Evolutionary conservation across 1,284 basidiomycete species (phyloP), one percentile per base, ranked within the genome.

Genomic region (Melampsora abietis-canadensis): DNA sequence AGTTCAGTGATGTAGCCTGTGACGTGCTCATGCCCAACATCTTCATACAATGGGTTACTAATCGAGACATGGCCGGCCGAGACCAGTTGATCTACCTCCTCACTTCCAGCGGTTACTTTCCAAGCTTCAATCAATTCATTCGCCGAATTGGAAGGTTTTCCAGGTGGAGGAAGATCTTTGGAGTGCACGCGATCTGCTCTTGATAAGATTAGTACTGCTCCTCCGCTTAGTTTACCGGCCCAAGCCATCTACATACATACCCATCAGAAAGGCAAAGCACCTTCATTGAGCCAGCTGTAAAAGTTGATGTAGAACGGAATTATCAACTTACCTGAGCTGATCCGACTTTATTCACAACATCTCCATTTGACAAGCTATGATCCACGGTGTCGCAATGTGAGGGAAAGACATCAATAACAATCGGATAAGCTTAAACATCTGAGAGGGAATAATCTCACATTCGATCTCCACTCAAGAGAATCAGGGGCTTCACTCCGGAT

Each of bases 181-280:
- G 70, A 66, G 40, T 65, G 70, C 5, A 73, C 37, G 40, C 70
- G 46, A 73, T 73, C 70, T 44, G 63, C 70, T 65, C 70, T 61
- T 30, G 47, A 65, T 5, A 73, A 46, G 21, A 73, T 47, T 15
- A 73, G 57, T 21, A 73, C 70, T 4, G 54, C 46, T 27, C 63
- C 70, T n/a, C 63, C 70, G 40, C 70, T 73, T n/a, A 31, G 34
- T 47, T 66, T 73, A 57, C 48, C 63, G 12, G 70, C 70, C 70
- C 70, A 73, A 27, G 70, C 70, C 70, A 73, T 73, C 70, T 73
- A 54, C 15, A 19, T 47, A 24, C 24, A 24, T 6, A 8, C 27
- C 12, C 1, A 44, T 44, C 40, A 2, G 40, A 5, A 44, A 15
- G 15, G 40, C 17, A 17, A 44, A 44, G 40, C 7, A 59, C 40